Base-by-base conservation (phyloP, 2,329 filamentous ascomycete genomes). In the Aspergillus versicolor region DNA sequence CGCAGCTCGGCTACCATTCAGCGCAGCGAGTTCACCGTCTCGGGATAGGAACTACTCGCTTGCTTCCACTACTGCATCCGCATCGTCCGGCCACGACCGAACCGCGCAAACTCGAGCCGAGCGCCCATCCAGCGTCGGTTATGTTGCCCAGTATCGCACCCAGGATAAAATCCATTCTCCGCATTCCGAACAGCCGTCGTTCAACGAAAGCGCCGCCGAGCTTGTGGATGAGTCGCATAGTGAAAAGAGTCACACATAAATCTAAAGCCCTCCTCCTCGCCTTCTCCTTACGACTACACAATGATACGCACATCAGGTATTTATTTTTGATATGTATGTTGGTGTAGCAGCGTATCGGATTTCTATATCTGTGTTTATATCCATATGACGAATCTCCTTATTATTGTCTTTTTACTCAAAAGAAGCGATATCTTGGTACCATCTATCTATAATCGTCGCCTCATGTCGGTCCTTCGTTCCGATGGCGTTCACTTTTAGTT, bases 101-200 rank as follows among this genome's bases (percentile, higher is more conserved):
- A 61, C 66, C 30, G 51, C 24, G n/a, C 56, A 42, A 54, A 27
- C 59, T 32, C 61, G 66, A 34, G 46, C 63, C 57, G 67, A 69
- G 52, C 73, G 79, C 43, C 79, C 79, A 0, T 79, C 78, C 6
- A 80, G 79, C 51, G 67, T 82, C 70, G 80, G 80, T 0, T 81
- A 78, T 55, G 80, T 82, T 11, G 72, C 75, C 9, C 76, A 80
- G 57, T 73, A 80, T 63, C 76, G 79, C 34, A 75, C 78, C 4
- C 75, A 73, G 52, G 79, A 81, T 49, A 75, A 79, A 57, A 80
- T 82, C 34, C 75, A 78, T 54, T 72, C 76, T 49, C 68, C 70
- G 22, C 74, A 70, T 61, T 68, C 73, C 17, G 70, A 75, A 34
- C 65, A 72, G 51, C 64, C 69, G 5, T 71, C 73, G 11, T 70